Evolutionary conservation across 768 basidiomycete species (phyloP).

Genomic region (Panaeolus cyanescens): DNA sequence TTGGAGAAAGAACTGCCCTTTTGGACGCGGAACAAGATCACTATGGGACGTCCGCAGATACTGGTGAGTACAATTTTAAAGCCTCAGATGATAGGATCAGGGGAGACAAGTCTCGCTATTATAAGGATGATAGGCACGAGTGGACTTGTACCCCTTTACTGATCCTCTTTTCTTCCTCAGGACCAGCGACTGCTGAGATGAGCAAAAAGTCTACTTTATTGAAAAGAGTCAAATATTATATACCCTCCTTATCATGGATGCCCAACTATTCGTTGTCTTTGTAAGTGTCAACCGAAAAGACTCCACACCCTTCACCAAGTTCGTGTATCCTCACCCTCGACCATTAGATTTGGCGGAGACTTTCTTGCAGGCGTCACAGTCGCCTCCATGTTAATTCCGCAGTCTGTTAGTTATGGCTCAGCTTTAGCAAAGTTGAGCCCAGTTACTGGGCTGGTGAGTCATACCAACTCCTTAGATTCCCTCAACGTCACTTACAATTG

Average conservation of each 20-base stretch:
- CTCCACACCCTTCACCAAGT: constrained; percentile 4
- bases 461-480: not conserved
- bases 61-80: not conserved
- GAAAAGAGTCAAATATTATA: constrained; percentile 68
- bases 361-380: constrained; percentile 86
- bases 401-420: constrained; percentile 90
- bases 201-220: constrained; percentile 30
- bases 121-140: not conserved
- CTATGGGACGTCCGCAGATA: not conserved
- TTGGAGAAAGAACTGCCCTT: constrained; percentile 7
- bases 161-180: not conserved
- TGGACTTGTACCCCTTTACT: not conserved
- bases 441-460: constrained; percentile 77
- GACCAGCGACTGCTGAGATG: not conserved
- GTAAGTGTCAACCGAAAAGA: constrained; percentile 40
- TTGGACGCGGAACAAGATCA: constrained; percentile 7
- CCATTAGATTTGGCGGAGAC: constrained; percentile 48
- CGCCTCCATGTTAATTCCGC: constrained; percentile 81
- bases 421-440: constrained; percentile 86
- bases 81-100: not conserved
- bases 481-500: not conserved
- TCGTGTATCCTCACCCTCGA: not conserved
- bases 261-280: constrained; percentile 70
- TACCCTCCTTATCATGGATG: constrained; percentile 80
- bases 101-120: not conserved